Evolutionary conservation across 257 asterid genomes (phyloP), one percentile per base, ranked within the genome.

Genomic region (Linaria vulgaris): DNA sequence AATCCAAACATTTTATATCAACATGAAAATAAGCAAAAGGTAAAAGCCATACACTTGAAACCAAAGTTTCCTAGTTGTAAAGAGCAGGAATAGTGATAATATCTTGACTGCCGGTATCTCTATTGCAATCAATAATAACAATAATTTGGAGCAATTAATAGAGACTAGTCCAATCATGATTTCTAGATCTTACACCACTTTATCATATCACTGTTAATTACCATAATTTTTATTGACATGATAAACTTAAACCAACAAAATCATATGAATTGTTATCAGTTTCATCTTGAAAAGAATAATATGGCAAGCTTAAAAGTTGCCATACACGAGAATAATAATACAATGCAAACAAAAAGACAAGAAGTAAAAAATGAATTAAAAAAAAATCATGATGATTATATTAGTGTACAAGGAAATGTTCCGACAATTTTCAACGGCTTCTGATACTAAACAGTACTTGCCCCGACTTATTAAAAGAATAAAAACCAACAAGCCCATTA

Each of bases 391-490:
- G 16, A 10, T 11, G n/a, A 3, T 38, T n/a, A 1, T 4, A 13
- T 60, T 43, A 41, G 9, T 34, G 34, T 51, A 10, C 19, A 16
- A 21, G 16, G 9, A 38, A 5, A 37, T 60, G 16, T 48, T 39
- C 74, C 71, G 82, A 78, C 82, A 78, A 57, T 11, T 59, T 55
- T 15, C 77, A 70, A 73, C 79, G 79, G 62, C 72, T 53, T 62
- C 77, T 63, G 79, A 6, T 57, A 17, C 38, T 34, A 63, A 76
- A 73, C 69, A 73, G 63, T 71, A 12, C 6, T 56, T 49, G 39
- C 53, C 48, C 20, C 34, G 34, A 45, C 61, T 44, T 5, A 20
- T n/a, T 25, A 43, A 68, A 50, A 31, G 14, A 52, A 54, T 39
- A 31, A 56, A 38, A 56, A 22, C 17, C 60, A 34, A 16, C 13